Evolutionary conservation across 2,329 filamentous ascomycete genomes (phyloP).

Genomic region (Colletotrichum tamarilloi): DNA sequence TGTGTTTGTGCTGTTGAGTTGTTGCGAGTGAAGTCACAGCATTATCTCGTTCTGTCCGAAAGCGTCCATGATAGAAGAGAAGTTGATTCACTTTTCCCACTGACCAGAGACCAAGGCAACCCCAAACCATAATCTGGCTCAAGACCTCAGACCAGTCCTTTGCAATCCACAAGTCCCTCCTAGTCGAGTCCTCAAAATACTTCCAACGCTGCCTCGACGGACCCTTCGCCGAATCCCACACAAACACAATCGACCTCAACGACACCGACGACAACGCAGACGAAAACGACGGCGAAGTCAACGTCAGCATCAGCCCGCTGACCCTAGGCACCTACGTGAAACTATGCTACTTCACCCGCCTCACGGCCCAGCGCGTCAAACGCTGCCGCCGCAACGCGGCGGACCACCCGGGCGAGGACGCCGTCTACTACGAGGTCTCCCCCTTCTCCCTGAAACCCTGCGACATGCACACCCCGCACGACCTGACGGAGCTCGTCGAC

Average conservation of each 20-base stretch:
- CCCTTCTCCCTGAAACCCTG: constrained; percentile 31
- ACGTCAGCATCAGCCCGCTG: constrained; percentile 3
- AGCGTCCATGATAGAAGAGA: neutral
- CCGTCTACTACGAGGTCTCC: constrained; percentile 22
- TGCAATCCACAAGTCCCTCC: constrained; percentile 29
- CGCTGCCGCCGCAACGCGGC: constrained; percentile 20
- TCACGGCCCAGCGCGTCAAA: constrained; percentile 26
- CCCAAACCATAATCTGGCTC: constrained; percentile 32
- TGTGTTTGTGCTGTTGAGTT: neutral
- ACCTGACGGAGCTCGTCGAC: constrained; percentile 26
- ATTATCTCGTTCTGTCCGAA: neutral
- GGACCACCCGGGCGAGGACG: constrained; percentile 9
- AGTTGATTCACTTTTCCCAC: neutral
- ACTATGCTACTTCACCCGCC: constrained; percentile 32
- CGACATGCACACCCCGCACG: constrained; percentile 29
- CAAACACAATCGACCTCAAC: constrained; percentile 30
- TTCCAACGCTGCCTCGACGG: constrained; percentile 32
- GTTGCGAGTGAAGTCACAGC: neutral
- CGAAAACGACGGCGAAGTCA: neutral
- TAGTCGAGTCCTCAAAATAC: constrained; percentile 31
- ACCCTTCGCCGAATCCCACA: constrained; percentile 18
- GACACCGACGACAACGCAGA: constrained; percentile 1
- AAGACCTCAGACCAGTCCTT: constrained; percentile 22
- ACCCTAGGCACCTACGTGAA: constrained; percentile 31
- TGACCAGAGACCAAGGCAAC: constrained; percentile 22